Conservation (phyloP, 345 rosid genomes). For the Salix koriyanagi region DNA sequence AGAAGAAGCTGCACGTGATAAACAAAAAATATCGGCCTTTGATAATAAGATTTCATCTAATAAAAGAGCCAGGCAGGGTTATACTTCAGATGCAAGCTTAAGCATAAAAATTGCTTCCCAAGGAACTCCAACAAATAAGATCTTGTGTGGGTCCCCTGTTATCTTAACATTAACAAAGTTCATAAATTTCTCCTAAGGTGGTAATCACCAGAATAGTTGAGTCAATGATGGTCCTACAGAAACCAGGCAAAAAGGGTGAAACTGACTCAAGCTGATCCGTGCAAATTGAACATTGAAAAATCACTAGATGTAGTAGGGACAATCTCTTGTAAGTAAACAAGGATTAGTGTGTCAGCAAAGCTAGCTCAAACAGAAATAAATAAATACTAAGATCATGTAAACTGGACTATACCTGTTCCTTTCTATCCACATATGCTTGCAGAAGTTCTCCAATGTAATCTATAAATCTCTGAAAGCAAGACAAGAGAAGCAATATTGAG, state of each 20-base stretch:
- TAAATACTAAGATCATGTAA: neutral
- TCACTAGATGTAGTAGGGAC: neutral
- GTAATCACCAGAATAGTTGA: neutral
- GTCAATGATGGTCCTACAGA: neutral
- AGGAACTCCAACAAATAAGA: no score
- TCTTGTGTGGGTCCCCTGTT: neutral
- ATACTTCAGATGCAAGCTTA: no score
- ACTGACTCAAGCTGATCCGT: neutral
- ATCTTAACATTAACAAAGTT: neutral
- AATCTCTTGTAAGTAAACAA: neutral
- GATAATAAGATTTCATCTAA: no score
- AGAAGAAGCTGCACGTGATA: no score
- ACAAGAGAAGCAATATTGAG: slow-evolving; percentile 13
- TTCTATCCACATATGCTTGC: slow-evolving; percentile 88
- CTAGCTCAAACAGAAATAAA: neutral
- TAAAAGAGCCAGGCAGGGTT: no score
- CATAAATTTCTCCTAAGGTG: neutral
- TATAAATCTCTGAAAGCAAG: slow-evolving; percentile 72
- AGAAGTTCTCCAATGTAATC: slow-evolving; percentile 79
- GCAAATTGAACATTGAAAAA: neutral
- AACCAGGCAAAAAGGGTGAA: neutral
- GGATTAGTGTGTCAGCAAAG: neutral
- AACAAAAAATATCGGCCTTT: no score
- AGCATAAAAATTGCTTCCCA: no score
- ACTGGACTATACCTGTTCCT: slow-evolving; percentile 62